These are phyloP conservation scores for Phoma sp. DNA, from an alignment of 2,329 filamentous ascomycete species.

Conservation along the genomic window DNA sequence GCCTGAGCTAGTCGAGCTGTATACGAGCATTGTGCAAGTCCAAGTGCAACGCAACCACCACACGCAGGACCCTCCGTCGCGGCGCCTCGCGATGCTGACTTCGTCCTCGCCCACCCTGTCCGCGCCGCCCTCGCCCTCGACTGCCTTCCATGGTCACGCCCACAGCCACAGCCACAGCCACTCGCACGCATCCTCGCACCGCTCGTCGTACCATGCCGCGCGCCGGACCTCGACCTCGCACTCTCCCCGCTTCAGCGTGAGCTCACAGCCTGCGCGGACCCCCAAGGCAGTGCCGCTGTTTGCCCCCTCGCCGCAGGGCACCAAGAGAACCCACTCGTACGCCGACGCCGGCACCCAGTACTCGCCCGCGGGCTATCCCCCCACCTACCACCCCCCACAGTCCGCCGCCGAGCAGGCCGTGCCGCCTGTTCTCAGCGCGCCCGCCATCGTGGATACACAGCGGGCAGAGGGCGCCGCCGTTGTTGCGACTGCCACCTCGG, in stretches of 20 bases:
- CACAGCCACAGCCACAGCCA: neutral
- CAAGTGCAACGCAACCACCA: conserved; percentile 1
- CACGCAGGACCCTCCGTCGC: conserved; percentile 5
- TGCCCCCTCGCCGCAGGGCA: conserved; percentile 35
- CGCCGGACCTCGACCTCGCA: conserved; percentile 40
- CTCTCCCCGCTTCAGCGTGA: conserved; percentile 43
- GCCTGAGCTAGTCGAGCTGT: neutral
- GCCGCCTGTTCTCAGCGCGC: conserved; percentile 18
- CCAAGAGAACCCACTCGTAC: conserved; percentile 51
- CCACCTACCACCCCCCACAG: conserved; percentile 46
- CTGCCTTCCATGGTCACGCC: conserved; percentile 37
- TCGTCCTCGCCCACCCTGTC: conserved; percentile 47
- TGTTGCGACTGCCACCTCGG: conserved; percentile 39
- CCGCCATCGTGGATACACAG: conserved; percentile 26
- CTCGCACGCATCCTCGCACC: neutral
- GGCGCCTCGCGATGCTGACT: conserved; percentile 36
- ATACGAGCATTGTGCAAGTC: too few relatives aligned
- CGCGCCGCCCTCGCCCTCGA: conserved; percentile 44
- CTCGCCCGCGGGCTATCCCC: conserved; percentile 56
- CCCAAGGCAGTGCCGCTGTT: conserved; percentile 34
- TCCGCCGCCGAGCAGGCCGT: conserved; percentile 6
- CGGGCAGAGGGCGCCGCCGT: conserved; percentile 39
- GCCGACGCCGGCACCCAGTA: conserved; percentile 62
- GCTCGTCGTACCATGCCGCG: conserved; percentile 14
- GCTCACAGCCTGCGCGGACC: conserved; percentile 30